Percentiles rank a stretch among this genome's conserved stretches.
These are phyloP conservation scores for Curvularia sp. DNA, from an alignment of 2,329 filamentous ascomycete species.

Conservation along the genomic window DNA sequence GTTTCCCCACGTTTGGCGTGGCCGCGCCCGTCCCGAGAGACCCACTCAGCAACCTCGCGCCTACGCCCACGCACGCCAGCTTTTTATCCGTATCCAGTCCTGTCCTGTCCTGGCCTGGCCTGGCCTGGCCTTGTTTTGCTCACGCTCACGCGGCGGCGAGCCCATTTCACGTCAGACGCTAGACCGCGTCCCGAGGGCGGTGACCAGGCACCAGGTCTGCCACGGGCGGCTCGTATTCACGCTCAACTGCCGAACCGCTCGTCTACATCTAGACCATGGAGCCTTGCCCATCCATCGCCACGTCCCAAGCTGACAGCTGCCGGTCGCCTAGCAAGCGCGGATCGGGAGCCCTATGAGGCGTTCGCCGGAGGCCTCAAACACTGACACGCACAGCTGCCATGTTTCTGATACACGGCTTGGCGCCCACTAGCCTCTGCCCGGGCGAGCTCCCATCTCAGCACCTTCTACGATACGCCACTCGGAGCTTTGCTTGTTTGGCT, in stretches of 20 bases:
- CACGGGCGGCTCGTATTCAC: conserved; percentile 16
- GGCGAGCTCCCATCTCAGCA: conserved; percentile 22
- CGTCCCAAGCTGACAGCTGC: conserved; percentile 25
- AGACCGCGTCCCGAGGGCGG: conserved; percentile 19
- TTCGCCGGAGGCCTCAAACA: conserved; percentile 25
- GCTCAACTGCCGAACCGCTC: conserved; percentile 33
- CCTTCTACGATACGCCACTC: conserved; percentile 3
- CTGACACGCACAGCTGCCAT: conserved; percentile 14
- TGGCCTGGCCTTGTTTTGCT: background rate
- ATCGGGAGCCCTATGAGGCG: conserved; percentile 27
- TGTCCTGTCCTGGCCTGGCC: too few relatives aligned
- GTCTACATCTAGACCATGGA: conserved; percentile 21
- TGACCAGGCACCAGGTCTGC: conserved; percentile 19
- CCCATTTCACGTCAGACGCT: conserved; percentile 4
- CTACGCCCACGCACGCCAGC: too few relatives aligned
- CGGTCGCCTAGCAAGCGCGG: conserved; percentile 23
- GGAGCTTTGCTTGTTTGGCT: conserved; percentile 4
- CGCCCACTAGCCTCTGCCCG: conserved; percentile 20
- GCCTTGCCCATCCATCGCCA: conserved; percentile 2
- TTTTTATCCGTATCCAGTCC: too few relatives aligned
- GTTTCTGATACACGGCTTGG: conserved; percentile 22
- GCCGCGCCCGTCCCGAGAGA: conserved; percentile 35
- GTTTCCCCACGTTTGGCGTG: conserved; percentile 45
- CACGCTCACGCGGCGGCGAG: conserved; percentile 22
- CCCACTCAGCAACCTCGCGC: conserved; percentile 15